A percentile compares a stretch with the other conserved stretches of the same genome.
Conservation (phyloP, 2,329 filamentous ascomycete species). For the Cercospora janseana region DNA sequence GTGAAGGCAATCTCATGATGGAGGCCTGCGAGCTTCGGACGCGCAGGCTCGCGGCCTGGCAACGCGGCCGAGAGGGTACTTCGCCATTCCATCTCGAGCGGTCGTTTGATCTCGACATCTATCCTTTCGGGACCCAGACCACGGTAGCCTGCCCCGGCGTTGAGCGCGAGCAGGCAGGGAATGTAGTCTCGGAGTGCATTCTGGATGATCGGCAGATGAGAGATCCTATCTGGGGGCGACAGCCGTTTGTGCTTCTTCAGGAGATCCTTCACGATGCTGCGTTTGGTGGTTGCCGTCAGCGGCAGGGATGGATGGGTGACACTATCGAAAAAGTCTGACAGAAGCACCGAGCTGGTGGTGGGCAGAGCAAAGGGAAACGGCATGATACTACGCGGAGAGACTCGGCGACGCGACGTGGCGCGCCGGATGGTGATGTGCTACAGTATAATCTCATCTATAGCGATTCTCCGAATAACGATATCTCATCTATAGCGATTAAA, state of each 20-base stretch:
- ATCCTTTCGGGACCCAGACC: constrained; percentile 60
- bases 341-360: constrained; percentile 83
- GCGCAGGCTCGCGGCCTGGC: constrained; percentile 61
- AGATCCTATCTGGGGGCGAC: constrained; percentile 65
- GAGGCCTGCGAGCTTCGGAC: constrained; percentile 69
- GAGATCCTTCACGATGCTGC: constrained; percentile 75
- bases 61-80: constrained; percentile 69
- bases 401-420: too few relatives aligned
- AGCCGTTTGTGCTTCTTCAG: constrained; percentile 89
- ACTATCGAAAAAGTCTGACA: constrained; percentile 72
- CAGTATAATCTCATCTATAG: too few relatives aligned
- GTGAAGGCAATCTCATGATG: constrained; percentile 82
- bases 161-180: constrained; percentile 77
- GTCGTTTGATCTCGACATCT: constrained; percentile 64
- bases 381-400: too few relatives aligned
- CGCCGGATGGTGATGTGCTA: too few relatives aligned
- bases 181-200: constrained; percentile 73
- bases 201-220: constrained; percentile 68
- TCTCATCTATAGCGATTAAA: too few relatives aligned
- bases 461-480: too few relatives aligned
- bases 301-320: constrained; percentile 87
- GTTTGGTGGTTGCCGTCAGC: constrained; percentile 75
- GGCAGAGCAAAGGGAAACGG: constrained; percentile 85
- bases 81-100: constrained; percentile 75
- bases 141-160: constrained; percentile 59